A percentile compares a stretch with the other conserved stretches of the same genome.
These are phyloP conservation scores for Mortierella sp. DNA, from an alignment of 371 early-diverging fungal genomes.

Conservation along the genomic window DNA sequence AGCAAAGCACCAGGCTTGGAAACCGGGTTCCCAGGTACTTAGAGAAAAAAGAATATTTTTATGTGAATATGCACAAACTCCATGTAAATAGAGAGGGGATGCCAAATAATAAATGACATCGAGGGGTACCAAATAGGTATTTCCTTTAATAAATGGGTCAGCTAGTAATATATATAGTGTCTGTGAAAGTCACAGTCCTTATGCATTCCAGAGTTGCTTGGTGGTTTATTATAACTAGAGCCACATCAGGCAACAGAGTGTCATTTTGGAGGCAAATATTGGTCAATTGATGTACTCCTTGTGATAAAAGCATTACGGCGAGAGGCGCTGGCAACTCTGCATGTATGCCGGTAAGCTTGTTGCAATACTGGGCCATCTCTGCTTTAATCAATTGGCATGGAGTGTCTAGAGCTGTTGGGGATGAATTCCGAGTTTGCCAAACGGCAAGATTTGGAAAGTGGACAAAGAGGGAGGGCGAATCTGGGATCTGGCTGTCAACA, in stretches of 20 bases:
- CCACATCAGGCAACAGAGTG: not conserved
- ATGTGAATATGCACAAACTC: no score
- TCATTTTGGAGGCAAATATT: not conserved
- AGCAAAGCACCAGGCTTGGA: no score
- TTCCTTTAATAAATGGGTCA: no score
- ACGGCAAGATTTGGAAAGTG: not conserved
- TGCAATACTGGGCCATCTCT: not conserved
- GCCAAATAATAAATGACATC: no score
- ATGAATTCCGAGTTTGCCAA: slow-evolving; percentile 1
- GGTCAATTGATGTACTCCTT: not conserved
- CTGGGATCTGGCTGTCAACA: not conserved
- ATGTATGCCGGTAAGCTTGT: not conserved
- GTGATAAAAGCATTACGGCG: not conserved
- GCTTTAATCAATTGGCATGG: not conserved
- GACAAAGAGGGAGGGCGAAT: not conserved
- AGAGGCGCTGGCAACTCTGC: not conserved
- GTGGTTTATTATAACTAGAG: not conserved
- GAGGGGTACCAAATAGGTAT: no score
- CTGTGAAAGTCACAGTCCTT: no score
- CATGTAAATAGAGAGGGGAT: no score
- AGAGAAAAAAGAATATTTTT: no score
- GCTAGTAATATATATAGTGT: no score
- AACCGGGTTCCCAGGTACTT: no score
- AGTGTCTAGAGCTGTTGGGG: not conserved
- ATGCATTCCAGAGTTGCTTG: no score